phyloP scores from a whole-genome alignment of 2,329 filamentous ascomycete genomes.

The Aspergillus costaricaensis region DNA sequence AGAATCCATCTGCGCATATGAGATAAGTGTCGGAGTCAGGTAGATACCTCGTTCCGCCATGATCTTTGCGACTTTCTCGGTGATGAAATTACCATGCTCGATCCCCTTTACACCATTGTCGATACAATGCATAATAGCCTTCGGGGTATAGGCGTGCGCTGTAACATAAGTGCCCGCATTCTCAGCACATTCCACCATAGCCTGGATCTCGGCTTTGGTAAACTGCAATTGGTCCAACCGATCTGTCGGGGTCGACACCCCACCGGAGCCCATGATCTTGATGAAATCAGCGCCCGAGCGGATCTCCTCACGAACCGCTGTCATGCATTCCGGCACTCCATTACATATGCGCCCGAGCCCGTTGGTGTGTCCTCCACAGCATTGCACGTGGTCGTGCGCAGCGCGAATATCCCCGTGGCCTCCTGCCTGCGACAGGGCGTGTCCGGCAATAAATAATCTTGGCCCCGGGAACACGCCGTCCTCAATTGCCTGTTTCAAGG shows the following conservation, averaged over 20 bases:
- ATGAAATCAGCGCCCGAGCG: conserved; percentile 61
- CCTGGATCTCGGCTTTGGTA: conserved; percentile 57
- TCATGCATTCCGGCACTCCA: conserved; percentile 58
- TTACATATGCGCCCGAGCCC: conserved; percentile 51
- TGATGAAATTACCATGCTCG: conserved; percentile 54
- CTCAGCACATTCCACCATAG: conserved; percentile 54
- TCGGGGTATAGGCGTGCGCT: conserved; percentile 59
- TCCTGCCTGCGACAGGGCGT: conserved; percentile 59
- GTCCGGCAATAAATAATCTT: conserved; percentile 57
- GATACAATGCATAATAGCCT: conserved; percentile 57
- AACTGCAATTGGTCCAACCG: conserved; percentile 58
- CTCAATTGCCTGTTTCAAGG: conserved; percentile 55
- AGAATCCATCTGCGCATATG: conserved; percentile 51
- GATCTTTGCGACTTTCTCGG: conserved; percentile 48
- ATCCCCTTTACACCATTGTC: conserved; percentile 58
- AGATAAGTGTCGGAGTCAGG: conserved; percentile 58
- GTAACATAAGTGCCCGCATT: conserved; percentile 58
- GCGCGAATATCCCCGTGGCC: conserved; percentile 58
- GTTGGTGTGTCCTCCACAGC: conserved; percentile 50
- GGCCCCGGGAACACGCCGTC: conserved; percentile 60
- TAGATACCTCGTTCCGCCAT: conserved; percentile 54
- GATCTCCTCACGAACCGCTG: conserved; percentile 56
- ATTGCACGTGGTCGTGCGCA: conserved; percentile 43
- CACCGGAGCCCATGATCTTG: conserved; percentile 63
- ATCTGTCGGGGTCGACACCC: conserved; percentile 60